A percentile compares a stretch with the other conserved stretches of the same genome.
Evolutionary conservation across 225 moss, liverwort and hornwort species (phyloP).

Genomic region (Rhytidiadelphus loreus): DNA sequence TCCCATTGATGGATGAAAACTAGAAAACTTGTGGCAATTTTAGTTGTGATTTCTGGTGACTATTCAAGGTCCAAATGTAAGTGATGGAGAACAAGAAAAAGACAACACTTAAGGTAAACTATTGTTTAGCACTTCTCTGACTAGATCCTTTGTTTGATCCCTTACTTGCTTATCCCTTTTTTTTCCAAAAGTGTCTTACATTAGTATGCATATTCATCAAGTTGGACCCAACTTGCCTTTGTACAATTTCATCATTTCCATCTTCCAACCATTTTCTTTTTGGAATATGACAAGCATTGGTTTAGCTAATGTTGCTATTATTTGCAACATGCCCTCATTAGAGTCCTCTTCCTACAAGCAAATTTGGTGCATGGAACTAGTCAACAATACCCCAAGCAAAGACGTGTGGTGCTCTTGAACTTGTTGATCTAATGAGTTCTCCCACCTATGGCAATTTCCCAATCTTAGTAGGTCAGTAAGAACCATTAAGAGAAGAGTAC

Average conservation of each 20-base stretch:
- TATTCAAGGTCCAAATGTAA: neutral
- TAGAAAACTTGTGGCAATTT: neutral
- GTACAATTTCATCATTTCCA: neutral
- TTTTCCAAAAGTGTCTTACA: neutral
- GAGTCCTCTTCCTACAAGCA: neutral
- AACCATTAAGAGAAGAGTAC: neutral
- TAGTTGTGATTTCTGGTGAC: neutral
- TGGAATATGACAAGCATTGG: neutral
- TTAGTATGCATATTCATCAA: conserved; percentile 4
- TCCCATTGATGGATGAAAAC: neutral
- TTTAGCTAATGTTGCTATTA: neutral
- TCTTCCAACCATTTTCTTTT: conserved; percentile 5
- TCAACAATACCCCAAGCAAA: neutral
- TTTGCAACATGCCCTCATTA: neutral
- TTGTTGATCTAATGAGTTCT: neutral
- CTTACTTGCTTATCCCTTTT: no score
- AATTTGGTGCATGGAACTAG: conserved; percentile 9
- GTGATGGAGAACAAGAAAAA: neutral
- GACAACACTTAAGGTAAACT: neutral
- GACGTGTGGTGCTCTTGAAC: neutral
- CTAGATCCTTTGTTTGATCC: neutral
- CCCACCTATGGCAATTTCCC: neutral
- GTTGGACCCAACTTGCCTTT: neutral
- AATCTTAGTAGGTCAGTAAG: neutral
- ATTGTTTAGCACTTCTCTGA: neutral